phyloP scores from a whole-genome alignment of 176 grass and related monocot species.

The Lolium perenne region DNA sequence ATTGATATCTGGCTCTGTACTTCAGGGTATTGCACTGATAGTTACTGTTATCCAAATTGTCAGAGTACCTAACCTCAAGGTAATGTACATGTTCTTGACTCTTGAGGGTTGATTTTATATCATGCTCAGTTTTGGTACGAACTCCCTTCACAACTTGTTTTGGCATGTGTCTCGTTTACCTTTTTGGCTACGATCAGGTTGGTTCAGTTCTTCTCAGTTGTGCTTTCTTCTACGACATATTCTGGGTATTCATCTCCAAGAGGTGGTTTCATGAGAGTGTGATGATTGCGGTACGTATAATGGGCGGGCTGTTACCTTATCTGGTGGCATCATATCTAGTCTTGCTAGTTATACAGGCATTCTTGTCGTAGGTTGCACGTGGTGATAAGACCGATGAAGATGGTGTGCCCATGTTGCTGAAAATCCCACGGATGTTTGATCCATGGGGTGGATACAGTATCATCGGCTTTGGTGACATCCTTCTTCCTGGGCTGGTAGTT shows the following conservation, averaged over 20 bases:
- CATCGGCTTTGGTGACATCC: conserved; percentile 96
- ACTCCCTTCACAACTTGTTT: conserved; percentile 8
- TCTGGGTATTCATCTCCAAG: conserved; percentile 97
- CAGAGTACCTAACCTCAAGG: conserved; percentile 94
- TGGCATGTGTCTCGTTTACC: conserved; percentile 7
- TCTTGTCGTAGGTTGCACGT: conserved; percentile 70
- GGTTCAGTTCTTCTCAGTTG: conserved; percentile 89
- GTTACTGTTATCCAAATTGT: conserved; percentile 97
- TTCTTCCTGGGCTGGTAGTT: conserved; percentile 88
- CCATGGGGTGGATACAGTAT: conserved; percentile 96
- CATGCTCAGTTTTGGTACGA: conserved; percentile 9
- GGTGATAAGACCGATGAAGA: conserved; percentile 93
- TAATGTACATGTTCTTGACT: conserved; percentile 43
- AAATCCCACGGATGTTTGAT: conserved; percentile 95
- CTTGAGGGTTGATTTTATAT: not conserved
- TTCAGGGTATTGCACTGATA: conserved; percentile 89
- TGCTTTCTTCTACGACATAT: conserved; percentile 97
- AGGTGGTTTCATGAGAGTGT: conserved; percentile 96
- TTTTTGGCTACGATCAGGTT: conserved; percentile 58
- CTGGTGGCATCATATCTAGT: not conserved
- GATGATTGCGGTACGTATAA: conserved; percentile 88
- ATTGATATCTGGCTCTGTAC: conserved; percentile 12
- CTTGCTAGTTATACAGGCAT: conserved; percentile 1
- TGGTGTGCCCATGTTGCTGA: conserved; percentile 95
- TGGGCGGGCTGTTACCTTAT: not conserved